Percentiles rank a stretch among this genome's conserved stretches.
These are phyloP conservation scores for Phaeosphaeria sp. DNA, from an alignment of 2,329 filamentous ascomycete species.

Conservation along the genomic window DNA sequence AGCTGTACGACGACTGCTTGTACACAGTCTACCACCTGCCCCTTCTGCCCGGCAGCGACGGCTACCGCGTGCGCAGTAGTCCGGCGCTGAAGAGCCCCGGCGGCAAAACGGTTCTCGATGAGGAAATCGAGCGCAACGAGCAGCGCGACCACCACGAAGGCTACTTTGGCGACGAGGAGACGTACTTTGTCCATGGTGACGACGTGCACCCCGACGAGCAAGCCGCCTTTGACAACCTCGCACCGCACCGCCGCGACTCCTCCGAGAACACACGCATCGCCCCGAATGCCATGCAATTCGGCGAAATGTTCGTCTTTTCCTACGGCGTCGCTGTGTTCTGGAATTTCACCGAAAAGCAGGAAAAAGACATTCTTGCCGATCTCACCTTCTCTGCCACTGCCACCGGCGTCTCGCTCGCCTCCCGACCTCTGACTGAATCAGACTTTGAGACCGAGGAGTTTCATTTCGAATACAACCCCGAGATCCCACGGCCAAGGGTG, in stretches of 20 bases:
- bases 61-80: conserved; percentile 86
- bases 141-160: conserved; percentile 87
- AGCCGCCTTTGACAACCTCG: conserved; percentile 12
- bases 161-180: conserved; percentile 78
- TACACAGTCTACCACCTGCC: conserved; percentile 96
- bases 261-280: conserved; percentile 59
- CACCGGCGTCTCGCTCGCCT: conserved; percentile 71
- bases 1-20: conserved; percentile 96
- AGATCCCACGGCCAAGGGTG: conserved; percentile 85
- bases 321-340: conserved; percentile 98
- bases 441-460: conserved; percentile 99
- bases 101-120: conserved; percentile 88
- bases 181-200: conserved; percentile 56
- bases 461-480: conserved; percentile 93
- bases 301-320: conserved; percentile 95
- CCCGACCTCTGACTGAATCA: conserved; percentile 79
- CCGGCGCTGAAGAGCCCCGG: conserved; percentile 92
- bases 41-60: conserved; percentile 81
- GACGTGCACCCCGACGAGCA: conserved; percentile 29
- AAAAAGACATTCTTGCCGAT: conserved; percentile 95
- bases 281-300: conserved; percentile 78
- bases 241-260: conserved; percentile 26
- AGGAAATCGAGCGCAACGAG: conserved; percentile 96
- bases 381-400: conserved; percentile 83
- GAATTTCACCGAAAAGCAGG: conserved; percentile 96